Percentiles rank a stretch among this genome's conserved stretches.
Conservation (phyloP, 2,329 filamentous ascomycete species). For the Podosphaera aphanis region DNA sequence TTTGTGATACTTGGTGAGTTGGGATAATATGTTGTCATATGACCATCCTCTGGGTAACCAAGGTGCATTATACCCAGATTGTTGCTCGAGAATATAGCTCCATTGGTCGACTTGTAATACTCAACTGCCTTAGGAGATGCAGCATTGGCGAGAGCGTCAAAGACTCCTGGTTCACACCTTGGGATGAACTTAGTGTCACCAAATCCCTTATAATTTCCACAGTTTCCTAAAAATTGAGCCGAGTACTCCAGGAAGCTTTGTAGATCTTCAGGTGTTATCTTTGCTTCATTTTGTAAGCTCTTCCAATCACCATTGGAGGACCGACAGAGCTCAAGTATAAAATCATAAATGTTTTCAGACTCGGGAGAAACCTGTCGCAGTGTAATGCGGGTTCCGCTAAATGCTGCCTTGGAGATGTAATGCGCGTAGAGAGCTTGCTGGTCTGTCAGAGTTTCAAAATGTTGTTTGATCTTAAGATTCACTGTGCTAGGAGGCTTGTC, state of each 20-base stretch:
- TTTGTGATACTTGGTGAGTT: constrained; percentile 52
- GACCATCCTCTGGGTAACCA: constrained; percentile 49
- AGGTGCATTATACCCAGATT: constrained; percentile 46
- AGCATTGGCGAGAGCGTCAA: constrained; percentile 40
- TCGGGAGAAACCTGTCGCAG: constrained; percentile 63
- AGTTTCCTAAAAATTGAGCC: constrained; percentile 56
- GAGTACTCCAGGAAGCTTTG: constrained; percentile 53
- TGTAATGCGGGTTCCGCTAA: constrained; percentile 55
- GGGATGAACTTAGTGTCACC: constrained; percentile 71
- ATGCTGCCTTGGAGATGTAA: constrained; percentile 53
- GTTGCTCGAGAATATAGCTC: constrained; percentile 47
- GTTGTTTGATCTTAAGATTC: constrained; percentile 69
- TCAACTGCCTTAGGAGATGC: constrained; percentile 30
- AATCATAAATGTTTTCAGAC: constrained; percentile 57
- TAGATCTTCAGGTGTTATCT: constrained; percentile 29
- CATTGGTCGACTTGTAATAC: constrained; percentile 43
- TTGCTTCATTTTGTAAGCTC: constrained; percentile 19
- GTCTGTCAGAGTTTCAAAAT: constrained; percentile 58
- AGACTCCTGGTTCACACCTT: constrained; percentile 36
- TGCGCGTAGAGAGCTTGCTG: constrained; percentile 79
- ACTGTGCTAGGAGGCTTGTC: constrained; percentile 80
- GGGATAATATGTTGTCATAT: constrained; percentile 66
- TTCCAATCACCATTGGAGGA: constrained; percentile 47
- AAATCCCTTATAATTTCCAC: constrained; percentile 66
- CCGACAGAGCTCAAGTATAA: constrained; percentile 52